phyloP scores from a whole-genome alignment of 2,329 filamentous ascomycete species.

The Arthroderma uncinatum region DNA sequence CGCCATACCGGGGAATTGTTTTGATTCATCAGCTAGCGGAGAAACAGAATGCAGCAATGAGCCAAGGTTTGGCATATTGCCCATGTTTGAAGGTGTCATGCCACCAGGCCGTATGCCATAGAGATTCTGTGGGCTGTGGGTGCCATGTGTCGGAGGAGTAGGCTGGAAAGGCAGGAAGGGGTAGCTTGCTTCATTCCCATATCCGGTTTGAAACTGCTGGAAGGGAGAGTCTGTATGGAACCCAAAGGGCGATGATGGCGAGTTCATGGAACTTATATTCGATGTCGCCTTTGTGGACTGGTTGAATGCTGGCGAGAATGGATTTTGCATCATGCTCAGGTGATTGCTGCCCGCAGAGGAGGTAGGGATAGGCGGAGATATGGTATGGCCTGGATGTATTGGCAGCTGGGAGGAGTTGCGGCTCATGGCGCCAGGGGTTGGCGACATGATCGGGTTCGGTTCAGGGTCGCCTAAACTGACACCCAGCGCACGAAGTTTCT shows the following conservation, averaged over 20 bases:
- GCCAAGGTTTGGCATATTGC: constrained; percentile 32
- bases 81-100: constrained; percentile 49
- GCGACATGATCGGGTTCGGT: constrained; percentile 53
- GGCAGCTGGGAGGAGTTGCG: constrained; percentile 62
- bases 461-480: constrained; percentile 72
- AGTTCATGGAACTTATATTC: constrained; percentile 53
- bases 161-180: constrained; percentile 56
- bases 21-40: constrained; percentile 46
- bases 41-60: constrained; percentile 52
- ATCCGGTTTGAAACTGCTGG: constrained; percentile 30
- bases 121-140: constrained; percentile 35
- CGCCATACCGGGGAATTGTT: constrained; percentile 22
- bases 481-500: constrained; percentile 82
- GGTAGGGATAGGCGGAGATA: constrained; percentile 72
- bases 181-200: constrained; percentile 54
- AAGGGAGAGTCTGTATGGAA: constrained; percentile 38
- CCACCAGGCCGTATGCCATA: constrained; percentile 30
- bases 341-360: constrained; percentile 66
- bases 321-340: constrained; percentile 46
- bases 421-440: constrained; percentile 45
- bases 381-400: constrained; percentile 49
- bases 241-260: constrained; percentile 57
- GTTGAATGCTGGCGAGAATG: constrained; percentile 51
- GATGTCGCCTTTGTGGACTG: constrained; percentile 53
- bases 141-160: constrained; percentile 41